Evolutionary conservation across 148 eudicot species (phyloP), one percentile per base, ranked within the genome.

Genomic region (Rheum nobile): DNA sequence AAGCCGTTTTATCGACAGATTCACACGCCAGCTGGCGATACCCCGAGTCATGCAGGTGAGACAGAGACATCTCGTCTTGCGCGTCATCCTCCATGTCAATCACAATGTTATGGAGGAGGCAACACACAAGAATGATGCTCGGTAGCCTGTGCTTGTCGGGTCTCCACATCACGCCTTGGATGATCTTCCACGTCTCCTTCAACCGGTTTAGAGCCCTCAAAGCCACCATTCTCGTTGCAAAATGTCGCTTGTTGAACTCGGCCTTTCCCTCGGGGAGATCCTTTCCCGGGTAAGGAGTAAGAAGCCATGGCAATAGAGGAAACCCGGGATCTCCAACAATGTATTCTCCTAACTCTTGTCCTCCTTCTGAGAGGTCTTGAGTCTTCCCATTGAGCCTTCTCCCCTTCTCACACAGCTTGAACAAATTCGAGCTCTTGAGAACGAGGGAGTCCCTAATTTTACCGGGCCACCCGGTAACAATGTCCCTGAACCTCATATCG

Each of bases 401-500:
- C 43, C 93, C 96, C 74, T 86, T 78, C 55, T 91, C 87, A 47
- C 90, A 86, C 39, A 85, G 74, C 44, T 76, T 77, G 80, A 80
- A 88, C 80, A 88, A 83, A 38, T 39, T 84, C 41, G 97, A 91
- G 68, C 76, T 88, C 69, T 80, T 75, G 32, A 90, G 97, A 41
- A 90, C 90, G 1, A 77, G 41, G 10, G 81, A 75, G 43, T 88
- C 88, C 21, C 75, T 84, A 86, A 95, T 72, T 78, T 88, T 90
- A 19, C 98, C 98, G 0, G 96, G 96, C 88, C 91, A 91, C 12
- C 98, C 98, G 8, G 92, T 81, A 54, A 90, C 88, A 63, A 90
- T 65, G 77, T 90, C 91, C 6, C 85, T 86, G 79, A 95, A 88
- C 79, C 87, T 91, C 90, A 88, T 80, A 55, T 89, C 86, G 2